A percentile compares a stretch with the other conserved stretches of the same genome.
Conservation (phyloP, 306 rosid genomes). For the Dryas drummondii region DNA sequence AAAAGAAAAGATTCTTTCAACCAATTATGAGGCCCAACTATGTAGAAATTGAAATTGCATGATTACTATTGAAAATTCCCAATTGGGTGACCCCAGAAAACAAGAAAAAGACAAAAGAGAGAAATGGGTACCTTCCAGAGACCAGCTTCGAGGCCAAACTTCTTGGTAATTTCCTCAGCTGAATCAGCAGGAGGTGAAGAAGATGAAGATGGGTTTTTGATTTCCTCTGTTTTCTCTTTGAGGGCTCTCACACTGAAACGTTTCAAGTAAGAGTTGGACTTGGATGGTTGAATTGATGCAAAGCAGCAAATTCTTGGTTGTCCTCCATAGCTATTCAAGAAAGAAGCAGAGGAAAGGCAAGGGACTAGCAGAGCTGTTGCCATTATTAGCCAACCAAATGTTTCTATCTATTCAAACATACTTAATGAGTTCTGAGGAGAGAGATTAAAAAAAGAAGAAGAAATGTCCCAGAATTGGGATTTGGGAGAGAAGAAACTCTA, state of each 20-base stretch:
- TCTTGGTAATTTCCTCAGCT: conserved; percentile 72
- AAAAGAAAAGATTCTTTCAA: neutral
- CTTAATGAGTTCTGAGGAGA: neutral
- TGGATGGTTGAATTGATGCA: conserved; percentile 31
- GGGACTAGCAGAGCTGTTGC: conserved; percentile 37
- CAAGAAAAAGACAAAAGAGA: neutral
- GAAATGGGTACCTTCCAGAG: conserved; percentile 77
- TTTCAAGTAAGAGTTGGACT: conserved; percentile 25
- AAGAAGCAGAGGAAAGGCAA: conserved; percentile 43
- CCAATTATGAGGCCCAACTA: too few species aligned
- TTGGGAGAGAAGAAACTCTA: conserved; percentile 3
- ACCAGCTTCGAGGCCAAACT: conserved; percentile 93
- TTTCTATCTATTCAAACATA: conserved; percentile 30
- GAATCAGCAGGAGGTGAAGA: conserved; percentile 40
- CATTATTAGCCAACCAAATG: conserved; percentile 39
- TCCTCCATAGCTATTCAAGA: conserved; percentile 17
- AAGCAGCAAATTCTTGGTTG: conserved; percentile 17
- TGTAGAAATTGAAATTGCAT: neutral
- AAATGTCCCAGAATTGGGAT: neutral
- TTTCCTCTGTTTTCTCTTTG: conserved; percentile 71
- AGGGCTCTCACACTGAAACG: conserved; percentile 64
- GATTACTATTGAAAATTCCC: neutral
- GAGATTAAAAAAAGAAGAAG: neutral
- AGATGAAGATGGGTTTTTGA: conserved; percentile 48
- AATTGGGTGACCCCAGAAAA: neutral